Evolutionary conservation across 805 yeast species (phyloP).

Genomic region (Starmerella sp.): DNA sequence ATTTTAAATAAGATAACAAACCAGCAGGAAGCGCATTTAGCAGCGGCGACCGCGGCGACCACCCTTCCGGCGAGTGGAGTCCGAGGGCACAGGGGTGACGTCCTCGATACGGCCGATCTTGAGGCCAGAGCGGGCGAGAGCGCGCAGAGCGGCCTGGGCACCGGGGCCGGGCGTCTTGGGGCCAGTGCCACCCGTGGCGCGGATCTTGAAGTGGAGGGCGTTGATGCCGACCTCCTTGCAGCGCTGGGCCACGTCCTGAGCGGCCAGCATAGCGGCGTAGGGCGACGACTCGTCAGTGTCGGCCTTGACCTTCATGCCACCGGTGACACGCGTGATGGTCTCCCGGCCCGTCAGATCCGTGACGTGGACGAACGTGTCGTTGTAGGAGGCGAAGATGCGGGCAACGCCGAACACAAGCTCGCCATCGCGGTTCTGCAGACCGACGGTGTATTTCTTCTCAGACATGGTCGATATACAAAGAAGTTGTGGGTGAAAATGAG

Average conservation of each 20-base stretch:
- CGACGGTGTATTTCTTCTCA: constrained; percentile 34
- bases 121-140: constrained; percentile 98
- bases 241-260: constrained; percentile 97
- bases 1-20: constrained; percentile 17
- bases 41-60: constrained; percentile 99
- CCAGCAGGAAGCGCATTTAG: constrained; percentile 29
- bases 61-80: constrained; percentile 99
- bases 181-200: constrained; percentile 99
- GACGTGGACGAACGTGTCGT: constrained; percentile 99
- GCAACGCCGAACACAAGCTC: constrained; percentile 99
- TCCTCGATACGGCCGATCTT: constrained; percentile 99
- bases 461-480: constrained; percentile 3
- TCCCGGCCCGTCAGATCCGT: constrained; percentile 99
- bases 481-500: constrained; percentile 12
- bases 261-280: constrained; percentile 99
- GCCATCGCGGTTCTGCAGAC: constrained; percentile 89
- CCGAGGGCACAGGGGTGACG: constrained; percentile 99
- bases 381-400: constrained; percentile 98
- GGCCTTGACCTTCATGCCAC: constrained; percentile 99
- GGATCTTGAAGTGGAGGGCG: constrained; percentile 97
- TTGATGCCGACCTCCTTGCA: constrained; percentile 99
- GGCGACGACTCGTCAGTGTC: constrained; percentile 99
- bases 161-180: constrained; percentile 99
- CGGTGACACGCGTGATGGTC: constrained; percentile 99
- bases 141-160: constrained; percentile 99